phyloP scores from a whole-genome alignment of 805 yeast species.

The Yarrowia phangngaensis region DNA sequence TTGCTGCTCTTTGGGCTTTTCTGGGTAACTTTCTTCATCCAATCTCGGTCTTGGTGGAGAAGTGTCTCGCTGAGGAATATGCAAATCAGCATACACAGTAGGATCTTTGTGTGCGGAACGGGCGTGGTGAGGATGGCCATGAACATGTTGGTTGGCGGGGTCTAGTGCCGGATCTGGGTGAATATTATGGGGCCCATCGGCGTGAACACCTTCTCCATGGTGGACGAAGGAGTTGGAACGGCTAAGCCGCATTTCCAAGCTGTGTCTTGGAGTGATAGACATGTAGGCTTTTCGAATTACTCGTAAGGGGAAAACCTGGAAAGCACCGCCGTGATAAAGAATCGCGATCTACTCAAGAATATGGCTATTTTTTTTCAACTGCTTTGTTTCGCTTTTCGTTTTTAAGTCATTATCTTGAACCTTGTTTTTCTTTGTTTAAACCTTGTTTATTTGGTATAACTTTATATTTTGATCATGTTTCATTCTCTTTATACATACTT shows the following conservation, averaged over 20 bases:
- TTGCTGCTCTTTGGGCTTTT: conserved; percentile 2
- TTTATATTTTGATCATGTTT: no score
- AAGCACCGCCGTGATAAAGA: no score
- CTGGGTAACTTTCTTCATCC: conserved; percentile 28
- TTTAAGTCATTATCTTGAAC: no score
- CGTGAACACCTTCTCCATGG: conserved; percentile 16
- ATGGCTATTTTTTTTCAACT: no score
- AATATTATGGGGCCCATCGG: conserved; percentile 16
- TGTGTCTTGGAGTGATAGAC: conserved; percentile 1
- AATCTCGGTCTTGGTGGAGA: conserved; percentile 25
- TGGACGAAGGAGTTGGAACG: conserved; percentile 5
- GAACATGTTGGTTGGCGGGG: conserved; percentile 38
- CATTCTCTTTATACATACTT: no score
- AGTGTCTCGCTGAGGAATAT: conserved; percentile 30
- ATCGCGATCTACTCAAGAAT: no score
- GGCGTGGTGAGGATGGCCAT: conserved; percentile 36
- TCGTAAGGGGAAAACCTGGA: no score
- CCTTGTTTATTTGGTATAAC: no score
- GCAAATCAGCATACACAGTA: conserved; percentile 30
- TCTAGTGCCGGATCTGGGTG: conserved; percentile 38
- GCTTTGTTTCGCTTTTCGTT: no score
- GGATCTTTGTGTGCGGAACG: conserved; percentile 33
- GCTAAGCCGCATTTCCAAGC: no score
- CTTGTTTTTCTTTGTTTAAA: no score
- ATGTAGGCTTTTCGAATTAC: background rate